Conservation (phyloP, 2,329 filamentous ascomycete genomes). For the Colletotrichum coccodes region DNA sequence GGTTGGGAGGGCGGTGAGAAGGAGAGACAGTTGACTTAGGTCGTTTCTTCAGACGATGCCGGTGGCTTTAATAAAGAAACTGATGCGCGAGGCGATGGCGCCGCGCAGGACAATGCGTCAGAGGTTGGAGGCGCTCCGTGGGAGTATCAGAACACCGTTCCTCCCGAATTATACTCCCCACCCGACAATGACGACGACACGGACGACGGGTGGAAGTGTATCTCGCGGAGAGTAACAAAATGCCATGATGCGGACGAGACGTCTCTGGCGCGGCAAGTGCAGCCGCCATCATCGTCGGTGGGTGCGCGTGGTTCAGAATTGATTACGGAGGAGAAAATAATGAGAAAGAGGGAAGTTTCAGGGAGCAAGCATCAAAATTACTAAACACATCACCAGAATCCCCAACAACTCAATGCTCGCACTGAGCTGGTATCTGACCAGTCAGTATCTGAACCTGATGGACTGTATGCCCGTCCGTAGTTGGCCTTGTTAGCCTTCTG, state of each 20-base stretch:
- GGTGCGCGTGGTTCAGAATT: background rate
- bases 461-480: no score
- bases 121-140: constrained; percentile 1
- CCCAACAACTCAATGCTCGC: no score
- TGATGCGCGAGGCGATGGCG: background rate
- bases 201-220: background rate
- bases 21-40: background rate
- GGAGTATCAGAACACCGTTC: background rate
- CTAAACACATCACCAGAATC: background rate
- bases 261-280: background rate
- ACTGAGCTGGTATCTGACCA: no score
- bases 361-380: background rate
- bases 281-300: background rate
- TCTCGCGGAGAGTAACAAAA: background rate
- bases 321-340: background rate
- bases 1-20: background rate
- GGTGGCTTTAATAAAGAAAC: background rate
- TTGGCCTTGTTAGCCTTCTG: no score
- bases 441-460: no score
- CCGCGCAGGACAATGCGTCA: background rate
- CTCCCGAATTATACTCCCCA: background rate
- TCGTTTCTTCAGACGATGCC: background rate
- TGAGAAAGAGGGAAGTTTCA: background rate
- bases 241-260: background rate
- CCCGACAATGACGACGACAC: background rate